phyloP scores from a whole-genome alignment of 2,329 filamentous ascomycete genomes.

The Fusarium coffeatum region DNA sequence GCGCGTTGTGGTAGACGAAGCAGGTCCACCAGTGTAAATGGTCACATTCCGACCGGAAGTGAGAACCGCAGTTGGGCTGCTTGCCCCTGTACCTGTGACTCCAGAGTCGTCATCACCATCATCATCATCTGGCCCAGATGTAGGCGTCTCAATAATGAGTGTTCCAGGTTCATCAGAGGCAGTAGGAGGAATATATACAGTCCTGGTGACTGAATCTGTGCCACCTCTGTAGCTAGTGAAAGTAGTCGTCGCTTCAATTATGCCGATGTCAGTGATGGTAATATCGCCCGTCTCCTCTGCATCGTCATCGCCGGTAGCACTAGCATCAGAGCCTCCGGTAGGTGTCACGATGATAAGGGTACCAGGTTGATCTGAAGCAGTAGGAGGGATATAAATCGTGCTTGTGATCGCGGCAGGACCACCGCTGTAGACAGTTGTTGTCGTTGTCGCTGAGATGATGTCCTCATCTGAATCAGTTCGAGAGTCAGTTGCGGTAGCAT shows the following conservation, averaged over 20 bases:
- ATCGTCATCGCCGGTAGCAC: background rate
- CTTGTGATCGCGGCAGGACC: background rate
- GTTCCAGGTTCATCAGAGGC: background rate
- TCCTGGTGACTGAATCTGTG: background rate
- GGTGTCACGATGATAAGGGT: constrained; percentile 1
- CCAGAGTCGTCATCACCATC: background rate
- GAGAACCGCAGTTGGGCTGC: background rate
- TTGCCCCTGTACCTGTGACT: background rate
- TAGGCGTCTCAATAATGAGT: constrained; percentile 3
- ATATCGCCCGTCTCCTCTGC: fast-evolving
- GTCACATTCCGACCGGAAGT: constrained; percentile 9
- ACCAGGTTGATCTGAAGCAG: background rate
- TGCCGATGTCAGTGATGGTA: background rate
- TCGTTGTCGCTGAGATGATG: background rate
- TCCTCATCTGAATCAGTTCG: background rate
- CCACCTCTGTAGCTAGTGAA: constrained; percentile 6
- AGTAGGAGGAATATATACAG: constrained; percentile 8
- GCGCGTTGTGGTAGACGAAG: background rate
- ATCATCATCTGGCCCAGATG: background rate
- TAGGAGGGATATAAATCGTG: background rate
- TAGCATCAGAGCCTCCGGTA: background rate
- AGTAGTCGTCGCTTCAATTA: background rate
- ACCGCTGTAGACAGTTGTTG: constrained; percentile 1
- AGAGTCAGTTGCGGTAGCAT: background rate
- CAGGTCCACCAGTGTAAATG: constrained; percentile 15